Conservation (phyloP, 768 basidiomycete genomes). For the Kwoniella mangroviensis region DNA sequence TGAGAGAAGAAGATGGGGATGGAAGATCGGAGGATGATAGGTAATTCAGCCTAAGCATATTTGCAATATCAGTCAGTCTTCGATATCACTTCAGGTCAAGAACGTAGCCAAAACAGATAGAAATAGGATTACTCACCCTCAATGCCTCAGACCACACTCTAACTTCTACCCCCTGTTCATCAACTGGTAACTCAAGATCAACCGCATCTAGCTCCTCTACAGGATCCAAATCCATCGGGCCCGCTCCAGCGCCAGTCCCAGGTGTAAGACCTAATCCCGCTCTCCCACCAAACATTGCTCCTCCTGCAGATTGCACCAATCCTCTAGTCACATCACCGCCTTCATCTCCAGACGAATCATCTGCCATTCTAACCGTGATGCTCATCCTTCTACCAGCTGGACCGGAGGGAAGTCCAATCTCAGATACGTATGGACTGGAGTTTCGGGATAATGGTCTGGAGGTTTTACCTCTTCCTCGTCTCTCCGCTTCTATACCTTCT, state of each 20-base stretch:
- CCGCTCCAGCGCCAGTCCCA: conserved; percentile 19
- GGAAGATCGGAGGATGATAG: conserved; percentile 41
- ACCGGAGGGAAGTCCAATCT: conserved; percentile 14
- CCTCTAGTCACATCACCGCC: conserved; percentile 42
- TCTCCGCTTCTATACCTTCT: background rate
- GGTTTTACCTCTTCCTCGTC: conserved; percentile 26
- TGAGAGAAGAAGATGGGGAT: conserved; percentile 53
- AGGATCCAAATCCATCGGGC: conserved; percentile 53
- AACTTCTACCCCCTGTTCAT: conserved; percentile 41
- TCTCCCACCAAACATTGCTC: conserved; percentile 38
- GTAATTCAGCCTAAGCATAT: conserved; percentile 41
- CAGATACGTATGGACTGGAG: conserved; percentile 29
- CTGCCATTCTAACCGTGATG: conserved; percentile 35
- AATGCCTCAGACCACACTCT: conserved; percentile 46
- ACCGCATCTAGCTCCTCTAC: conserved; percentile 53
- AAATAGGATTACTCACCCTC: conserved; percentile 33
- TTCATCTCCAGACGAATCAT: conserved; percentile 48
- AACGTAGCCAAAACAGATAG: no score
- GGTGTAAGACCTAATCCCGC: conserved; percentile 36
- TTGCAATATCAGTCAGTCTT: background rate
- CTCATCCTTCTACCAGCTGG: conserved; percentile 15
- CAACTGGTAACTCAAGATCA: conserved; percentile 52
- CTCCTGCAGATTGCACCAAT: conserved; percentile 36
- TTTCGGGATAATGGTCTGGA: conserved; percentile 30
- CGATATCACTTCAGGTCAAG: no score